Conservation (phyloP, 495 filamentous ascomycete species). For the Cenococcum geophilum region DNA sequence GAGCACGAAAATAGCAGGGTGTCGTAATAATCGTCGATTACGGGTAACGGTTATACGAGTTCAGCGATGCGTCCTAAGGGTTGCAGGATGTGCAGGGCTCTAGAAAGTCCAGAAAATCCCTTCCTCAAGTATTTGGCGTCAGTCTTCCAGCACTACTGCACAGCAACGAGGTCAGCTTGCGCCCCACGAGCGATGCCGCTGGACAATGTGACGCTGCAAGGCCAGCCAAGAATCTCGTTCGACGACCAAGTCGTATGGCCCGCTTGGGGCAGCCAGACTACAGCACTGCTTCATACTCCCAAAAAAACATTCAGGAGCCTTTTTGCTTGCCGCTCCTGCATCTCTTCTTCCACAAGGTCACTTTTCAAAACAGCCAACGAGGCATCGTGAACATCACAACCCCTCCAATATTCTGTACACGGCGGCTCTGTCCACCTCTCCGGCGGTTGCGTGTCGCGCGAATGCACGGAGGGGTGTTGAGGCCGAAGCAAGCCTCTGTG, state of each 20-base stretch:
- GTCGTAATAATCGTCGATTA: not conserved
- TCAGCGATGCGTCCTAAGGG: not conserved
- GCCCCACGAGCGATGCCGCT: not conserved
- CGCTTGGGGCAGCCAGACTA: not conserved
- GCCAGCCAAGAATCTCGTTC: not conserved
- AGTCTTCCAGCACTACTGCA: not conserved
- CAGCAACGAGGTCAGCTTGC: not conserved
- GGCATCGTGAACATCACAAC: not conserved
- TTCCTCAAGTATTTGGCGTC: not conserved
- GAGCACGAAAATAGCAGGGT: conserved; percentile 2
- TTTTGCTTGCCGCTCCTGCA: not conserved
- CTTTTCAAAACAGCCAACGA: not conserved
- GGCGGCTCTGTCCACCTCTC: not conserved
- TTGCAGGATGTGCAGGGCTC: not conserved
- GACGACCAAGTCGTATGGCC: not conserved
- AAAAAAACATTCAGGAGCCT: not conserved
- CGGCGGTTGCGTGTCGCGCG: not conserved
- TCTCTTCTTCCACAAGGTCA: not conserved
- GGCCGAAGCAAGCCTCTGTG: not conserved
- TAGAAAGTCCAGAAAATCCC: conserved; percentile 2
- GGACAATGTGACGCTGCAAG: conserved; percentile 1
- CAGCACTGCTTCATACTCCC: not conserved
- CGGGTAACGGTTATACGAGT: not conserved
- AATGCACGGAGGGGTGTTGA: not conserved
- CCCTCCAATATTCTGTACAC: not conserved